Percentiles rank a stretch among this genome's conserved stretches.
phyloP scores from a whole-genome alignment of 257 asterid species.

The Orobanche coerulescens region DNA sequence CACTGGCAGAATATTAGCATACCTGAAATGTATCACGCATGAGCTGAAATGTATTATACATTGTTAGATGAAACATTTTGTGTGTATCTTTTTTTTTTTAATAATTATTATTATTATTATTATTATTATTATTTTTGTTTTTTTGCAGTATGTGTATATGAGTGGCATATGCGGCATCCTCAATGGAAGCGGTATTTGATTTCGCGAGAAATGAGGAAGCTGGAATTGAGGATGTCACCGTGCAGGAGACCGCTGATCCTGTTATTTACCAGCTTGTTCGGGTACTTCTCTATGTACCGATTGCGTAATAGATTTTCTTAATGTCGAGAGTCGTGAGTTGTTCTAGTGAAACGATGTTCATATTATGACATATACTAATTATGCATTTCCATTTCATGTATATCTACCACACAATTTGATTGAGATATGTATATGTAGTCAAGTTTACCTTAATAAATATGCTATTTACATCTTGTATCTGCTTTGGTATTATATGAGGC shows the following conservation, averaged over 20 bases:
- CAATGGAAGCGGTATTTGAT: slow-evolving; percentile 51
- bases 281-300: slow-evolving; percentile 27
- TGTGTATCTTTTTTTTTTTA: neutral
- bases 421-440: slow-evolving; percentile 1
- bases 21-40: slow-evolving; percentile 4
- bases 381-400: neutral
- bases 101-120: neutral
- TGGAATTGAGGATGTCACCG: slow-evolving; percentile 29
- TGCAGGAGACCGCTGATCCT: slow-evolving; percentile 48
- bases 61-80: neutral
- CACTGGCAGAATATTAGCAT: neutral
- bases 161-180: slow-evolving; percentile 39
- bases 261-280: slow-evolving; percentile 85
- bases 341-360: neutral
- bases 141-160: slow-evolving; percentile 31
- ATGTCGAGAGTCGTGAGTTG: neutral
- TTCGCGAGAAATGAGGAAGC: slow-evolving; percentile 40
- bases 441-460: neutral
- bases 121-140: neutral
- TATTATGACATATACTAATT: neutral
- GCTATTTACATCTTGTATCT: neutral
- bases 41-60: slow-evolving; percentile 5
- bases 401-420: neutral
- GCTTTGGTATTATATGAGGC: neutral
- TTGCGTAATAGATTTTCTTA: neutral